phyloP scores from a whole-genome alignment of 164 flowering plant species.

The Malania oleifera region DNA sequence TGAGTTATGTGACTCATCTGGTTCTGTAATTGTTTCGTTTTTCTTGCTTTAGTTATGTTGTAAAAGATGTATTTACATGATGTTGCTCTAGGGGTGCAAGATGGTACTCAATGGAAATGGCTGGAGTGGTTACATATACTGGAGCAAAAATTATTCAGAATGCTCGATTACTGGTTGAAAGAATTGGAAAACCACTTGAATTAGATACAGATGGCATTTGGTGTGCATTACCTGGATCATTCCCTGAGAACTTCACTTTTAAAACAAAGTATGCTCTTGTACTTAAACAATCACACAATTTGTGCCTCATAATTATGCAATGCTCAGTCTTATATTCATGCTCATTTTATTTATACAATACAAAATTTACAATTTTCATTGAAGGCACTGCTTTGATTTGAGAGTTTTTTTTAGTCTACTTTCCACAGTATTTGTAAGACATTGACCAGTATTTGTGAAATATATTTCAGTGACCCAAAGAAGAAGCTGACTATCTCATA shows the following conservation, averaged over 20 bases:
- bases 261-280: constrained; percentile 62
- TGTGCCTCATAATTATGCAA: neutral
- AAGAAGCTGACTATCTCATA: constrained; percentile 94
- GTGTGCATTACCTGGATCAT: constrained; percentile 97
- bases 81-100: constrained; percentile 79
- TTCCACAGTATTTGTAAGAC: neutral
- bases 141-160: constrained; percentile 99
- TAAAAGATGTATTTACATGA: constrained; percentile 11
- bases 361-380: no score
- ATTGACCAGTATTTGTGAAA: constrained; percentile 15
- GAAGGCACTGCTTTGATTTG: neutral
- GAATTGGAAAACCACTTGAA: constrained; percentile 95
- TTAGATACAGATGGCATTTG: constrained; percentile 99
- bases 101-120: constrained; percentile 99
- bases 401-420: neutral
- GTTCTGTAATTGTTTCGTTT: neutral
- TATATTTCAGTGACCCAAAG: constrained; percentile 70
- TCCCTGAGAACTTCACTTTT: constrained; percentile 96
- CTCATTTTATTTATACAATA: no score
- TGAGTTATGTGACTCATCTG: constrained; percentile 32
- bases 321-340: neutral
- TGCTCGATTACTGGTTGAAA: constrained; percentile 91
- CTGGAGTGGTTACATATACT: constrained; percentile 97
- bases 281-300: neutral
- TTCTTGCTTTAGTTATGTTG: constrained; percentile 4